A percentile compares a stretch with the other conserved stretches of the same genome.
Evolutionary conservation across 768 basidiomycete genomes (phyloP).

Genomic region (Plicaturopsis crispa): DNA sequence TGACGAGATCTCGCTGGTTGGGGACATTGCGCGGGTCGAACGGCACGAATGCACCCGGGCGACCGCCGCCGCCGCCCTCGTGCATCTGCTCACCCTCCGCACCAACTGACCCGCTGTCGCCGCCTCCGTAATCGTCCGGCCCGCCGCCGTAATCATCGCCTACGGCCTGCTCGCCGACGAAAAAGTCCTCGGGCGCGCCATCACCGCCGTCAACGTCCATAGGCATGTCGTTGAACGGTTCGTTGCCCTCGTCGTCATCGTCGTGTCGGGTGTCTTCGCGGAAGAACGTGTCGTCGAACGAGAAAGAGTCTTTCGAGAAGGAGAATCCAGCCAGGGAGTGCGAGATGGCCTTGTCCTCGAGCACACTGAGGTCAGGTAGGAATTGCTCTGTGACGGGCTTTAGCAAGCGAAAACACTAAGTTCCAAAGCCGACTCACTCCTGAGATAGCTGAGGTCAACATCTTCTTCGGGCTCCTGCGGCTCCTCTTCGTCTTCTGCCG

Average conservation of each 20-base stretch:
- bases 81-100: constrained; percentile 30
- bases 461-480: constrained; percentile 62
- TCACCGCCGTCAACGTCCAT: constrained; percentile 35
- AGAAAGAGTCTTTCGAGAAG: constrained; percentile 62
- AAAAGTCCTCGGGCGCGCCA: constrained; percentile 51
- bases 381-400: constrained; percentile 45
- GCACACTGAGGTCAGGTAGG: constrained; percentile 56
- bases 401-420: constrained; percentile 6
- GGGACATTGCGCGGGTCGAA: constrained; percentile 83
- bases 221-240: constrained; percentile 15
- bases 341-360: constrained; percentile 70
- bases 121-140: constrained; percentile 30
- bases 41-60: constrained; percentile 50
- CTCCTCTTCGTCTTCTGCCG: constrained; percentile 63
- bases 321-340: constrained; percentile 77
- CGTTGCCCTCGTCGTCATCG: constrained; percentile 24
- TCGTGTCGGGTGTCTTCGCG: constrained; percentile 39
- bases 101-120: too few species aligned
- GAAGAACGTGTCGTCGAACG: constrained; percentile 59
- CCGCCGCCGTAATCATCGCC: constrained; percentile 36
- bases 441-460: constrained; percentile 56
- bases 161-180: constrained; percentile 52
- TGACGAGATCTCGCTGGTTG: constrained; percentile 71
- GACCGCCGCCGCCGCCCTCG: constrained; percentile 27
- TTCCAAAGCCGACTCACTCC: constrained; percentile 34